Base-by-base conservation (phyloP, 2,329 filamentous ascomycete species). In the Fusarium coffeatum region DNA sequence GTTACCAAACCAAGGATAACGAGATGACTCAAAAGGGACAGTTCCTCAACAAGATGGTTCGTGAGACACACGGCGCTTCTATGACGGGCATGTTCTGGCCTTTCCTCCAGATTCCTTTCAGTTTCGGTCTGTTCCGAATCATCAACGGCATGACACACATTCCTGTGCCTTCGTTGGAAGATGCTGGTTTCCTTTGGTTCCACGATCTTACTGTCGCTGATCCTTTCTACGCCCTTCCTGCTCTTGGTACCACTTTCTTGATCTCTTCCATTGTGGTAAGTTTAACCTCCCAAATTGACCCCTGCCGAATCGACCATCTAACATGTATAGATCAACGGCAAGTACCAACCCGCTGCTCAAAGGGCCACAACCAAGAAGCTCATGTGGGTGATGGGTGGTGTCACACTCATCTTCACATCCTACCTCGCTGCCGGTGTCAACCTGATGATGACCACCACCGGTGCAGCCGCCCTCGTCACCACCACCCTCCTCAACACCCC, bases 51-150 rank as follows among this genome's bases (percentile, higher is more conserved):
- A 77, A 80, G 67, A 73, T 80, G 75, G 75, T 83, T 46, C 72
- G 76, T 41, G 66, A 81, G 69, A 72, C 80, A 67, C 79, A 83
- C 54, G 76, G 76, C 18, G 78, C 78, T 32, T 77, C 74, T 56
- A 77, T 76, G 54, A 53, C 66, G 37, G 76, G 76, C 67, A 77
- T 81, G 64, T 55, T 81, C 32, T 82, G 81, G 81, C 72, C 78
- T 16, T 75, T 84, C 43, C 48, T 80, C 6, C 82, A 86, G 73
- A 74, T 91, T 15, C 90, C 94, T 8, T 84, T 97, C 69, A 92
- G 91, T 65, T 93, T 89, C 78, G 93, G 94, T 74, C 90, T 92
- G 64, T 98, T 95, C 84, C 89, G 92, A 64, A 83, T 95, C 47
- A 79, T 97, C 68, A 86, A 88, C 55, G 90, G 86, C 71, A 97